These are phyloP conservation scores for Aurinia saxatilis DNA, from an alignment of 345 rosid species.

Conservation along the genomic window DNA sequence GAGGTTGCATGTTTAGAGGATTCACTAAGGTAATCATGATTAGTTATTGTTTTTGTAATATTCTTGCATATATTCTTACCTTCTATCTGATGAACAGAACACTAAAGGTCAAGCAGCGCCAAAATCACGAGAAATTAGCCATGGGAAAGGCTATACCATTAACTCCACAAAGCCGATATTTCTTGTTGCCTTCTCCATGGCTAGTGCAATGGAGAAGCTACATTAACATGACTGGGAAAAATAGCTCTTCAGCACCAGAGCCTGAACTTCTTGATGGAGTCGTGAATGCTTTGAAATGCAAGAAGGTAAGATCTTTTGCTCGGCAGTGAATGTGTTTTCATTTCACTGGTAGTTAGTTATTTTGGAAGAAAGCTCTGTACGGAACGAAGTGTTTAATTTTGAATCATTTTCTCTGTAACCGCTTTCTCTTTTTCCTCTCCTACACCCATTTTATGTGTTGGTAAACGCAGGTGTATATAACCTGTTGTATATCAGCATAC, in stretches of 20 bases:
- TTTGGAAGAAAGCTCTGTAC: neutral
- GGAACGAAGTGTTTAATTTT: neutral
- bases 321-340: constrained; percentile 1
- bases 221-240: constrained; percentile 64
- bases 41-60: constrained; percentile 4
- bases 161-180: constrained; percentile 49
- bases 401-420: neutral
- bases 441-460: neutral
- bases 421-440: constrained; percentile 10
- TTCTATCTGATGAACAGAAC: constrained; percentile 52
- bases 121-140: constrained; percentile 82
- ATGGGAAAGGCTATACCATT: constrained; percentile 56
- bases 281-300: constrained; percentile 63
- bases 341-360: constrained; percentile 3
- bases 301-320: constrained; percentile 54
- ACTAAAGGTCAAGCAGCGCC: constrained; percentile 71
- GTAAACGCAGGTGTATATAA: neutral
- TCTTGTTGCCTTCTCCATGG: constrained; percentile 80
- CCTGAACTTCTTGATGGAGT: constrained; percentile 64
- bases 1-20: constrained; percentile 90
- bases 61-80: constrained; percentile 20
- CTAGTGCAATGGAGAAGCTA: constrained; percentile 79
- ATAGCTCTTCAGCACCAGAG: constrained; percentile 43
- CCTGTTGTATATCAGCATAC: neutral
- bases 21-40: constrained; percentile 57